These are phyloP conservation scores for Haplosporangium sp. DNA, from an alignment of 371 early-diverging fungal species.

Conservation along the genomic window DNA sequence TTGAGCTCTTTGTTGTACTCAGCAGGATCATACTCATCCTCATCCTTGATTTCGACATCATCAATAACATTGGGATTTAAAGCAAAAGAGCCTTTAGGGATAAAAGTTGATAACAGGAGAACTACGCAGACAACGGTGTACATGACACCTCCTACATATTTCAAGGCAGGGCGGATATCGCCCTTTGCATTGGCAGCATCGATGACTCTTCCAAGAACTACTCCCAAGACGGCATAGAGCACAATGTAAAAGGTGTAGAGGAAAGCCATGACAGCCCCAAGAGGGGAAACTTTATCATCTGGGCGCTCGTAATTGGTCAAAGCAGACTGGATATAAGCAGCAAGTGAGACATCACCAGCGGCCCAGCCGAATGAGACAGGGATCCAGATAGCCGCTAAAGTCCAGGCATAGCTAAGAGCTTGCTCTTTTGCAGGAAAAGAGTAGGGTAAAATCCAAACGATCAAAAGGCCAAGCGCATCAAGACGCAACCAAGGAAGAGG, in stretches of 20 bases:
- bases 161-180: conserved; percentile 41
- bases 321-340: conserved; percentile 63
- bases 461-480: conserved; percentile 59
- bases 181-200: conserved; percentile 27
- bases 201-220: conserved; percentile 52
- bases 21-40: conserved; percentile 16
- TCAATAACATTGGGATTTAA: conserved; percentile 58
- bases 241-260: conserved; percentile 61
- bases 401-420: conserved; percentile 53
- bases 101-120: conserved; percentile 58
- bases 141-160: conserved; percentile 57
- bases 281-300: conserved; percentile 57
- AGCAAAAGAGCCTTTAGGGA: conserved; percentile 62
- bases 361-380: conserved; percentile 66
- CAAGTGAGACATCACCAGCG: conserved; percentile 65
- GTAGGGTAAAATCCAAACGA: conserved; percentile 57
- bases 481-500: conserved; percentile 64
- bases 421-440: conserved; percentile 21
- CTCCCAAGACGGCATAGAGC: conserved; percentile 53
- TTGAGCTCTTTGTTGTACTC: conserved; percentile 17
- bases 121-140: conserved; percentile 55
- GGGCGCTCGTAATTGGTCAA: conserved; percentile 46
- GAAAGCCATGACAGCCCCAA: conserved; percentile 66
- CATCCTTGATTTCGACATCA: conserved; percentile 29
- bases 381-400: conserved; percentile 58